These are phyloP conservation scores for Yamadazyma kanchanaburiensis DNA, from an alignment of 1,139 yeast species.

Conservation along the genomic window DNA sequence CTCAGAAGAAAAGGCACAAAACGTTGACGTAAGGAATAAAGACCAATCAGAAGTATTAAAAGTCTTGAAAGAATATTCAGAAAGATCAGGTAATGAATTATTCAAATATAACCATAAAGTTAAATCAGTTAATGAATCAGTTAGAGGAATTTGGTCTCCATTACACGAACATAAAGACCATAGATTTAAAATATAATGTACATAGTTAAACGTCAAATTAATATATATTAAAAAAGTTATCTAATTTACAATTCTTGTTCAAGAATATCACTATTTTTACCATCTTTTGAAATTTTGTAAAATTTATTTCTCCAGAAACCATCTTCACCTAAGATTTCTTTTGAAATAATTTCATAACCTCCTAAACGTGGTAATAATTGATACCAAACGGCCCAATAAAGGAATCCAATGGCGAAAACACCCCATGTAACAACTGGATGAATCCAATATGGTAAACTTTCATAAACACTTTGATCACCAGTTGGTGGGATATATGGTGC, in stretches of 20 bases:
- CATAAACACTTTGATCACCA: slow-evolving; percentile 63
- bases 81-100: slow-evolving; percentile 37
- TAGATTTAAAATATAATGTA: slow-evolving; percentile 59
- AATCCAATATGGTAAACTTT: slow-evolving; percentile 68
- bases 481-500: slow-evolving; percentile 84
- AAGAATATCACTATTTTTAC: slow-evolving; percentile 13
- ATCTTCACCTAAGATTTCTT: slow-evolving; percentile 61
- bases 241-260: slow-evolving; percentile 5
- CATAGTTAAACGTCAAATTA: background rate
- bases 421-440: slow-evolving; percentile 86
- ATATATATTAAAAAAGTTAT: background rate
- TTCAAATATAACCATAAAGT: slow-evolving; percentile 63
- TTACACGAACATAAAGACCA: slow-evolving; percentile 70
- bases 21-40: slow-evolving; percentile 53
- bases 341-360: slow-evolving; percentile 55
- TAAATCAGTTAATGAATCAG: slow-evolving; percentile 72
- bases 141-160: slow-evolving; percentile 98
- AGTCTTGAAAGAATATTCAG: slow-evolving; percentile 54
- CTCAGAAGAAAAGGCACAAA: slow-evolving; percentile 26
- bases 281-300: slow-evolving; percentile 34
- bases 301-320: slow-evolving; percentile 76
- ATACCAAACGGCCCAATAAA: slow-evolving; percentile 72
- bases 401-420: slow-evolving; percentile 65
- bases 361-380: slow-evolving; percentile 55
- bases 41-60: slow-evolving; percentile 58